These are phyloP conservation scores for Sinapis alba DNA, from an alignment of 441 rosid species.

Conservation along the genomic window DNA sequence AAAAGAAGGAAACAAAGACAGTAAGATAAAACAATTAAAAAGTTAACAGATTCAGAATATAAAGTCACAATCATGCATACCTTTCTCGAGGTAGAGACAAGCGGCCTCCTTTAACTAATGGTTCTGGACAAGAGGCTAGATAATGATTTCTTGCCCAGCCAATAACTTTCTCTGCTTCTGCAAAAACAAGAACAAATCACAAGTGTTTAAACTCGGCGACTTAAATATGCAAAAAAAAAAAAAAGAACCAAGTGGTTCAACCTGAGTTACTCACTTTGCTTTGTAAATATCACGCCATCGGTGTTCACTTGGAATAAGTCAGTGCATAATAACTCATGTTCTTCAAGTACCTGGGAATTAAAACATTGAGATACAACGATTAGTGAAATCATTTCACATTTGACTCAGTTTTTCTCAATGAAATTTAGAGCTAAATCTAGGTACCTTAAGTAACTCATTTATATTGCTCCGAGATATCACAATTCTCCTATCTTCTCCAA, in stretches of 20 bases:
- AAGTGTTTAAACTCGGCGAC: conserved; percentile 8
- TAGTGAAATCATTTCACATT: background rate
- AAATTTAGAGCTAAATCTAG: conserved; percentile 15
- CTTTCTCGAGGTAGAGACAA: conserved; percentile 82
- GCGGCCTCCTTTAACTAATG: conserved; percentile 71
- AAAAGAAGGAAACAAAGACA: conserved; percentile 29
- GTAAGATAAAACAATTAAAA: conserved; percentile 32
- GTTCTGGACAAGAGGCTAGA: conserved; percentile 63
- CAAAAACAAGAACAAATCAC: conserved; percentile 27
- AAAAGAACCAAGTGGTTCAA: conserved; percentile 15
- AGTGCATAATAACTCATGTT: conserved; percentile 74
- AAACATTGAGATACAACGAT: conserved; percentile 10
- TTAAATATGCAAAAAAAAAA: conserved; percentile 16
- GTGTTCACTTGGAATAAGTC: conserved; percentile 74
- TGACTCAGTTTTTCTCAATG: conserved; percentile 10
- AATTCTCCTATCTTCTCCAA: conserved; percentile 88
- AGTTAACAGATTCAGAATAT: conserved; percentile 17
- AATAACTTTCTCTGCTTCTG: conserved; percentile 93
- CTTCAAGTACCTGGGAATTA: conserved; percentile 80
- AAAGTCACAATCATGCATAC: conserved; percentile 43
- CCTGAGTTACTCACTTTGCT: conserved; percentile 61
- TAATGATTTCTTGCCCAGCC: conserved; percentile 98
- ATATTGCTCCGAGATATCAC: conserved; percentile 85
- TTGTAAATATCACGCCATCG: conserved; percentile 84
- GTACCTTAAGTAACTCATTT: conserved; percentile 83